Conservation (phyloP, 2,329 filamentous ascomycete species). For the Alternaria triticina region DNA sequence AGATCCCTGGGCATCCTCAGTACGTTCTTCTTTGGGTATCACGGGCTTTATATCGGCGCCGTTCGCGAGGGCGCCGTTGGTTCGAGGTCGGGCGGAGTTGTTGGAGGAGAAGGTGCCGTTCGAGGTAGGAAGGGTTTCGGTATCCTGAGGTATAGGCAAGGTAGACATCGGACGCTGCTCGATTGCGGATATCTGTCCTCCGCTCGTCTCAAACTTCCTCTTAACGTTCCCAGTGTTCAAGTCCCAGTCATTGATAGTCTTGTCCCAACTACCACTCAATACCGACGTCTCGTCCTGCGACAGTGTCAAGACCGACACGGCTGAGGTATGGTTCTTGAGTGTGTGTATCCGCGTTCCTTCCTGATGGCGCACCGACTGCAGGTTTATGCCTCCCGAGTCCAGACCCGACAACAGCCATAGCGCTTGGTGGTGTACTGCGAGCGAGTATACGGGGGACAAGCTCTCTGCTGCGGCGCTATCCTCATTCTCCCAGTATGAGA, state of each 20-base stretch:
- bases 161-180: conserved; percentile 82
- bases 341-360: conserved; percentile 89
- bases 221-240: conserved; percentile 81
- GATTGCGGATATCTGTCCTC: conserved; percentile 84
- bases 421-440: conserved; percentile 88
- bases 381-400: conserved; percentile 88
- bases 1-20: conserved; percentile 66
- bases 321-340: conserved; percentile 83
- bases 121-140: conserved; percentile 58
- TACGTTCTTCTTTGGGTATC: conserved; percentile 44
- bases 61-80: conserved; percentile 61
- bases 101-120: conserved; percentile 80
- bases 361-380: conserved; percentile 92
- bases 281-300: conserved; percentile 85
- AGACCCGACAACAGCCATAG: conserved; percentile 91
- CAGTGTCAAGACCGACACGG: conserved; percentile 85
- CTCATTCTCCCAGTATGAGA: conserved; percentile 99
- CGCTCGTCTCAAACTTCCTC: conserved; percentile 77
- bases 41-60: conserved; percentile 38
- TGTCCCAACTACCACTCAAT: conserved; percentile 95
- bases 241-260: conserved; percentile 93
- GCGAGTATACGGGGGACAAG: conserved; percentile 90
- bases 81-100: conserved; percentile 64
- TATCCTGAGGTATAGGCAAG: conserved; percentile 76
- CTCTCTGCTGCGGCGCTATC: conserved; percentile 68